These are phyloP conservation scores for Lentinula sp. DNA, from an alignment of 768 basidiomycete genomes.

Conservation along the genomic window DNA sequence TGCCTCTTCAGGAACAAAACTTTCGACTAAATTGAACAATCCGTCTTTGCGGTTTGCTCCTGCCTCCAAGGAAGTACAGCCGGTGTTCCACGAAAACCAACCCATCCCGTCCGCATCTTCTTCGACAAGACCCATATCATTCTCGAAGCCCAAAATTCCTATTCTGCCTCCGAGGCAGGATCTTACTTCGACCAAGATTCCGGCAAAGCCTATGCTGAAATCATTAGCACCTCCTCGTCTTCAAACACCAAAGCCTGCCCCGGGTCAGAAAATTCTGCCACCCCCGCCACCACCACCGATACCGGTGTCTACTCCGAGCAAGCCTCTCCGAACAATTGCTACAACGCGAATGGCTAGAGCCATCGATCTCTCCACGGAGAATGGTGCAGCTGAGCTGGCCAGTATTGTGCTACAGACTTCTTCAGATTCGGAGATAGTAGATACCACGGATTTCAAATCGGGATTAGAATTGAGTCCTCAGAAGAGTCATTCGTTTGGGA, in stretches of 20 bases:
- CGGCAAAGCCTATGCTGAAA: background rate
- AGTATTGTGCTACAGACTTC: constrained; percentile 49
- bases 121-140: background rate
- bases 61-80: background rate
- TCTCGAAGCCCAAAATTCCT: background rate
- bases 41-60: background rate
- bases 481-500: constrained; percentile 35
- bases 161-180: background rate
- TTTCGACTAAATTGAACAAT: background rate
- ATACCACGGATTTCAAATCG: constrained; percentile 33
- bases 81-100: background rate
- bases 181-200: background rate
- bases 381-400: constrained; percentile 42
- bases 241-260: background rate
- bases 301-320: background rate
- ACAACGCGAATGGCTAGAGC: constrained; percentile 47
- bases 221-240: background rate
- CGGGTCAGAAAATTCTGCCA: background rate
- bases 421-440: constrained; percentile 17
- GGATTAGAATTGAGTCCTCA: constrained; percentile 56
- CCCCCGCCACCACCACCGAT: background rate
- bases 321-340: constrained; percentile 34
- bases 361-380: constrained; percentile 47
- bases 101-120: background rate
- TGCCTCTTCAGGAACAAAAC: background rate